phyloP scores from a whole-genome alignment of 202 grass and related monocot genomes.

The Zoysia matrella region DNA sequence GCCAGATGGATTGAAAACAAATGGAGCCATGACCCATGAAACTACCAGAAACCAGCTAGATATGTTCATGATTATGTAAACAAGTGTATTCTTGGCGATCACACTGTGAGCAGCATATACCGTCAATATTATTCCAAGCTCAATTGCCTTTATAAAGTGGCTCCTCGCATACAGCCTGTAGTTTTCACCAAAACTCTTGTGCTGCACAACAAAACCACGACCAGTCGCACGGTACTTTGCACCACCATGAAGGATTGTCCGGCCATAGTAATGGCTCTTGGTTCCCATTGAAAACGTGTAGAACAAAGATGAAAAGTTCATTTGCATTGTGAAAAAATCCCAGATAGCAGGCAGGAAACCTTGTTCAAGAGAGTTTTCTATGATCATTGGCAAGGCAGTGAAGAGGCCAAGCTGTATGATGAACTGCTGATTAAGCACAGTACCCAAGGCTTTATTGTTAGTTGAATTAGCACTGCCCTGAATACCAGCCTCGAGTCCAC shows the following conservation, averaged over 20 bases:
- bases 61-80: constrained; percentile 87
- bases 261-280: constrained; percentile 89
- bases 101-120: constrained; percentile 88
- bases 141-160: constrained; percentile 95
- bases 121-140: constrained; percentile 88
- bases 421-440: constrained; percentile 88
- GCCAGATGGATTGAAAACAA: constrained; percentile 93
- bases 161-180: constrained; percentile 92
- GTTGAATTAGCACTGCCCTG: constrained; percentile 72
- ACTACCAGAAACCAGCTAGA: constrained; percentile 91
- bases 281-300: constrained; percentile 98
- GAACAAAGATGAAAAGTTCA: constrained; percentile 82
- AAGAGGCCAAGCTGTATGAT: constrained; percentile 88
- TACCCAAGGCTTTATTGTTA: constrained; percentile 77
- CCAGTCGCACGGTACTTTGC: constrained; percentile 90
- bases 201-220: constrained; percentile 95
- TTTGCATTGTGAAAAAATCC: constrained; percentile 98
- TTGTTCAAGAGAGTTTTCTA: constrained; percentile 88
- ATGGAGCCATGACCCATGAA: constrained; percentile 95
- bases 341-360: constrained; percentile 88
- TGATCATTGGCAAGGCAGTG: constrained; percentile 91
- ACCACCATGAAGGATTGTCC: constrained; percentile 96
- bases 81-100: constrained; percentile 70
- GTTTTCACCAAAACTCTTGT: constrained; percentile 94
- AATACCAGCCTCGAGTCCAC: constrained; percentile 87